phyloP scores from a whole-genome alignment of 169 alveolate genomes.

The Plasmodium sp. region DNA sequence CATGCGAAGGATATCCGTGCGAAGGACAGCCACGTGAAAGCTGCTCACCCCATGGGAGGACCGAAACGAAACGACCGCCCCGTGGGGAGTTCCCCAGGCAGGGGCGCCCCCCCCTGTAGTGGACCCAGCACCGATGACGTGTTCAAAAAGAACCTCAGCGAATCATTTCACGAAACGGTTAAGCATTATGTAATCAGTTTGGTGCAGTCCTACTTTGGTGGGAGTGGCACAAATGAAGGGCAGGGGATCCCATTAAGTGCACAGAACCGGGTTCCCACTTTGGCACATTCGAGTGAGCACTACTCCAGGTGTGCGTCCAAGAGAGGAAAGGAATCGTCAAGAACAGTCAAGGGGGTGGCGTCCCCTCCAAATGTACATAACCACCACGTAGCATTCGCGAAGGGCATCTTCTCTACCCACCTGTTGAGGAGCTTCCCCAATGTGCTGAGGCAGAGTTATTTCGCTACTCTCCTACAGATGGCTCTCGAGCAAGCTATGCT shows the following conservation, averaged over 20 bases:
- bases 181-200: background rate
- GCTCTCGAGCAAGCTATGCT: conserved; percentile 8
- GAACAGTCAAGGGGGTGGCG: background rate
- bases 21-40: background rate
- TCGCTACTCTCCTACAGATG: background rate
- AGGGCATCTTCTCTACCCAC: background rate
- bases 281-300: background rate
- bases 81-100: background rate
- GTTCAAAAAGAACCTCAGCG: background rate
- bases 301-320: background rate
- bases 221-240: background rate
- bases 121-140: background rate
- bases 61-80: no score
- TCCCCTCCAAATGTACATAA: background rate
- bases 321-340: background rate
- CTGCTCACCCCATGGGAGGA: background rate
- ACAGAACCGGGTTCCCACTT: background rate
- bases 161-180: background rate
- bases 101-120: background rate
- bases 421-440: background rate
- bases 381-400: background rate
- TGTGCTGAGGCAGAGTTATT: background rate
- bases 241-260: background rate
- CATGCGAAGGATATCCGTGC: background rate
- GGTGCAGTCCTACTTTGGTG: background rate